Evolutionary conservation across 257 asterid species (phyloP).

Genomic region (Nicotiana paniculata): DNA sequence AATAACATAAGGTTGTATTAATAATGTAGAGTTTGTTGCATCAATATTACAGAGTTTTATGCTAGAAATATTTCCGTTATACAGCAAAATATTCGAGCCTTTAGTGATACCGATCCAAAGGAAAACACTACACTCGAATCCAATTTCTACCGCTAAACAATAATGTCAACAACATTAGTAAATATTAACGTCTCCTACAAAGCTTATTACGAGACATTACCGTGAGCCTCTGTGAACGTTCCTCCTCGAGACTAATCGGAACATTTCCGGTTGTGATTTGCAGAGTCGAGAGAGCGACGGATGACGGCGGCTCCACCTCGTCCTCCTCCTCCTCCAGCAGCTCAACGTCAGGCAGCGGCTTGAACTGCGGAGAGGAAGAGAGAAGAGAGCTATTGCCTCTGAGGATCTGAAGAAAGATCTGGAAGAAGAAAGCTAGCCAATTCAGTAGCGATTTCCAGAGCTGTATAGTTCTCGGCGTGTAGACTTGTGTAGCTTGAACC

Average conservation of each 20-base stretch:
- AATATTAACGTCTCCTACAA: neutral
- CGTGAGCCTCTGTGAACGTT: conserved; percentile 23
- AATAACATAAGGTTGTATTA: neutral
- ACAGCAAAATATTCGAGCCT: neutral
- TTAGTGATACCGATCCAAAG: neutral
- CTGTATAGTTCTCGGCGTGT: conserved; percentile 77
- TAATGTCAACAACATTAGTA: neutral
- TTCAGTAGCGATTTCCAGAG: conserved; percentile 75
- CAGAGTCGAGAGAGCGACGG: conserved; percentile 11
- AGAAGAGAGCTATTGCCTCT: conserved; percentile 48
- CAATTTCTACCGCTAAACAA: neutral
- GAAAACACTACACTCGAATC: neutral
- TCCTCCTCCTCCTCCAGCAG: conserved; percentile 32
- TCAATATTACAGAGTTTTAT: neutral
- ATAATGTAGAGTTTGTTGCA: neutral
- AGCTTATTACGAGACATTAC: conserved; percentile 11
- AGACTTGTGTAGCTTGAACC: conserved; percentile 60
- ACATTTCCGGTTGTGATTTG: conserved; percentile 3
- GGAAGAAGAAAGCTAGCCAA: conserved; percentile 82
- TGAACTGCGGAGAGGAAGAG: conserved; percentile 44
- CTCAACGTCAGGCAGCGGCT: conserved; percentile 70
- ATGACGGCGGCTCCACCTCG: conserved; percentile 22
- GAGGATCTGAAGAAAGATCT: conserved; percentile 90
- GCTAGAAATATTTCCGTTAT: neutral
- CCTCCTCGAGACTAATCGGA: conserved; percentile 4